Conservation (phyloP, 805 yeast genomes). For the Ascoidea tarda region DNA sequence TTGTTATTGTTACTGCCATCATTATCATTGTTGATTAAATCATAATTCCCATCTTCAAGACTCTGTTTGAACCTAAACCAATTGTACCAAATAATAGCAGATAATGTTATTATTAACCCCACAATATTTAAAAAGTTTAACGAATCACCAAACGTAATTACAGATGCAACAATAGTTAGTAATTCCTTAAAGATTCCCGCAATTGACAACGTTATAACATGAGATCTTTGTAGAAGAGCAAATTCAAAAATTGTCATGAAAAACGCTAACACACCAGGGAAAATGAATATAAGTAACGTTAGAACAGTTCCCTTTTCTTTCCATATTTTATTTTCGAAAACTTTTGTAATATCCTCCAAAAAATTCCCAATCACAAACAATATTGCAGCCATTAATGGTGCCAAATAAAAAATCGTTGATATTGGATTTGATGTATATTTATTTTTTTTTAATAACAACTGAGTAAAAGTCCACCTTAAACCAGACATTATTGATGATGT, state of each 20-base stretch:
- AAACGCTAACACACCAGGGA: conserved; percentile 84
- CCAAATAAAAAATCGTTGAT: conserved; percentile 65
- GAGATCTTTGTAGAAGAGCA: conserved; percentile 65
- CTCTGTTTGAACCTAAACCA: conserved; percentile 34
- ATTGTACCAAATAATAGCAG: conserved; percentile 78
- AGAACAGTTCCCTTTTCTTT: conserved; percentile 33
- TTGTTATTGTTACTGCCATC: conserved; percentile 5
- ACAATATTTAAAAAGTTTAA: conserved; percentile 52
- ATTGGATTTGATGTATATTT: conserved; percentile 60
- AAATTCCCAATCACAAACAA: conserved; percentile 48
- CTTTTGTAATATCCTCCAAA: conserved; percentile 40
- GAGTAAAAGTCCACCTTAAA: conserved; percentile 90
- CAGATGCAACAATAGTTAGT: conserved; percentile 59
- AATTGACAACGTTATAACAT: conserved; percentile 73
- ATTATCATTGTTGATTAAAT: not conserved
- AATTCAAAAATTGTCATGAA: conserved; percentile 84
- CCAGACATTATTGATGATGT: conserved; percentile 77
- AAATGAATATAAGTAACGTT: conserved; percentile 44
- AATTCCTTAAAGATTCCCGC: conserved; percentile 93
- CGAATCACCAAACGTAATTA: conserved; percentile 58
- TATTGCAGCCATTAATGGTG: conserved; percentile 69
- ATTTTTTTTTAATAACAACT: conserved; percentile 53
- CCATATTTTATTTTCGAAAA: conserved; percentile 51
- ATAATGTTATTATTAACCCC: conserved; percentile 63
- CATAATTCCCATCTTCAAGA: not conserved